Evolutionary conservation across 768 basidiomycete genomes (phyloP), one percentile per base, ranked within the genome.

Genomic region (Tricholoma saponaceum): DNA sequence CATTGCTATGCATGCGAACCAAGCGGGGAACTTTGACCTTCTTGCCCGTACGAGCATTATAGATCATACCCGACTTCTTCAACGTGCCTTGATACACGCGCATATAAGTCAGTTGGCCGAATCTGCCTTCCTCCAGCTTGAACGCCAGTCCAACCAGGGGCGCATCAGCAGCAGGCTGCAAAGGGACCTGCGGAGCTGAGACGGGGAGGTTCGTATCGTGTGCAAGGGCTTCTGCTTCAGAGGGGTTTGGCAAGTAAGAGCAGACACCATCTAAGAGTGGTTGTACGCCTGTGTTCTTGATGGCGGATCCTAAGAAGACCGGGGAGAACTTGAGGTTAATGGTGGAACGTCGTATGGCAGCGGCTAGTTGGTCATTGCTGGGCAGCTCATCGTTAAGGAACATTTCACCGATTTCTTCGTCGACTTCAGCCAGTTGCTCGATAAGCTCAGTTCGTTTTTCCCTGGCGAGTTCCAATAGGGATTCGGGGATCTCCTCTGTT

Each of bases 21-120:
- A 99, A 76, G 37, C 95, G 82, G 2, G 97, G 95, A 10, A 99
- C 92, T 74, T 98, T 98, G 73, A 97, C 90, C 74, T 87, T 93
- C 82, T 98, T 99, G 46, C 95, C 96, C 20, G 95, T 94, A 39
- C 95, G 80, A 8, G 90, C 93, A 66, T 98, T 97, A 74, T 80
- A 94, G 63, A 99, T 94, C 58, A 86, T 80, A 61, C 80, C 83
- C 2, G 91, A 85, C 73, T 91, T 90, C 76, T 87, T 94, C 70
- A 99, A 71, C 37, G 84, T 91, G 28, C 97, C 97, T 71, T 98
- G 97, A 66, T 99, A 99, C 55, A 99, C 91, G 18, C 97, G 80
- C 86, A 99, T 95, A 72, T 99, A 99, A 0, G 97, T 99, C 67
- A 99, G 75, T 72, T 99, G 97, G 9, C 97, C 97, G 68, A 92